A percentile compares a stretch with the other conserved stretches of the same genome.
Evolutionary conservation across 2,329 filamentous ascomycete species (phyloP).

Genomic region (Geosmithia morbida): DNA sequence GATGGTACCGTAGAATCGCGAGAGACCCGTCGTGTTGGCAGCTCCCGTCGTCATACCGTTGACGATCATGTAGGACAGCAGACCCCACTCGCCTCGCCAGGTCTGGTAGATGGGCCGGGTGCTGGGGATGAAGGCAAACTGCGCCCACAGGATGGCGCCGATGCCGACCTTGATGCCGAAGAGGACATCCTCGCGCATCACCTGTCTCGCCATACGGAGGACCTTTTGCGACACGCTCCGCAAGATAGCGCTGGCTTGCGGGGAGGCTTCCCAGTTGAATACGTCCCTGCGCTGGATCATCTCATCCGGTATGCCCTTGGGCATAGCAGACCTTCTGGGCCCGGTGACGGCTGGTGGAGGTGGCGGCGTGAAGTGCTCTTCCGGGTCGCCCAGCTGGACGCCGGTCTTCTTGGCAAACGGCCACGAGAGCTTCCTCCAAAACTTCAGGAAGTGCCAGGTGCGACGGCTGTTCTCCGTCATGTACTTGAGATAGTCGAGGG

Average conservation of each 20-base stretch:
- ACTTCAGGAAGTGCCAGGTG: slow-evolving; percentile 74
- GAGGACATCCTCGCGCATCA: slow-evolving; percentile 41
- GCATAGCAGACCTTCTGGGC: slow-evolving; percentile 38
- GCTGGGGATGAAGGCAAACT: slow-evolving; percentile 69
- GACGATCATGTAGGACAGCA: slow-evolving; percentile 95
- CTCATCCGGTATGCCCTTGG: slow-evolving; percentile 38
- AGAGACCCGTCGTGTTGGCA: slow-evolving; percentile 80
- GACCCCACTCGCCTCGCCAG: slow-evolving; percentile 93
- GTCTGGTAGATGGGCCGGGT: slow-evolving; percentile 70
- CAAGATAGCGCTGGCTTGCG: slow-evolving; percentile 27
- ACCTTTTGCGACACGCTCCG: slow-evolving; percentile 29
- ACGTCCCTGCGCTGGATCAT: slow-evolving; percentile 38
- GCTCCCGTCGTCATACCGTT: slow-evolving; percentile 96
- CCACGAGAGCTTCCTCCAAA: slow-evolving; percentile 42
- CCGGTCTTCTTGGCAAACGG: slow-evolving; percentile 6
- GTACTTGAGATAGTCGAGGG: slow-evolving; percentile 74
- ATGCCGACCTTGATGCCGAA: slow-evolving; percentile 91
- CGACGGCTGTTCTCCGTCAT: slow-evolving; percentile 44
- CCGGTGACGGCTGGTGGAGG: slow-evolving; percentile 23
- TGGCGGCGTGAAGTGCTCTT: slow-evolving; percentile 24
- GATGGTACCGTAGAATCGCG: slow-evolving; percentile 75
- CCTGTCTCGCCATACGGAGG: slow-evolving; percentile 28
- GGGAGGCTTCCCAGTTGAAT: slow-evolving; percentile 40
- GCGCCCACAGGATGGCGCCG: slow-evolving; percentile 76
- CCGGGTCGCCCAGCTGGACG: slow-evolving; percentile 19